A percentile compares a stretch with the other conserved stretches of the same genome.
phyloP scores from a whole-genome alignment of 2,329 filamentous ascomycete genomes.

The Incumbomyces lentus region DNA sequence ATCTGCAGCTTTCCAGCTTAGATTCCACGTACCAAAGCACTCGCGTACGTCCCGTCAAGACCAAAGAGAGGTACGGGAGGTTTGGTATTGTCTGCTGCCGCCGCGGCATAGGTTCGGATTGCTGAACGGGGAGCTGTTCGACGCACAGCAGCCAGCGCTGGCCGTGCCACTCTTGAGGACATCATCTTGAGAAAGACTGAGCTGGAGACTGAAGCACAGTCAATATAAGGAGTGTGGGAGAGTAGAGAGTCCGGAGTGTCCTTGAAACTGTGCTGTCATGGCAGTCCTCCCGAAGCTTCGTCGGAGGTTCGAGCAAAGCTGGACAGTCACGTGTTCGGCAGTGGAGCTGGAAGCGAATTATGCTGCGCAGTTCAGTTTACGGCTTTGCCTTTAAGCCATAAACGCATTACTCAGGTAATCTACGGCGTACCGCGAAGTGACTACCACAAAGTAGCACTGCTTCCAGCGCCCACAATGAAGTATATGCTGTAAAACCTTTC shows the following conservation, averaged over 20 bases:
- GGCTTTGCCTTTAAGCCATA: too few species aligned
- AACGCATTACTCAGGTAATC: too few species aligned
- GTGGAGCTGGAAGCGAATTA: neutral
- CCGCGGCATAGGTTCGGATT: conserved; percentile 65
- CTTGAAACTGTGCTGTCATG: neutral
- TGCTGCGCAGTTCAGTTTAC: too few species aligned
- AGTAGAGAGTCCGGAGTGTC: conserved; percentile 1
- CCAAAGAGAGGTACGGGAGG: conserved; percentile 87
- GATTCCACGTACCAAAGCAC: conserved; percentile 70
- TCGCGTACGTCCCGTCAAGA: conserved; percentile 95
- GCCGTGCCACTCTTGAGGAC: conserved; percentile 21
- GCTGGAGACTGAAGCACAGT: neutral
- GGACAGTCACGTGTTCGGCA: neutral
- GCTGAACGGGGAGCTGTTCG: conserved; percentile 50
- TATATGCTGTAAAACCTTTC: too few species aligned
- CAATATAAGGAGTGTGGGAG: neutral
- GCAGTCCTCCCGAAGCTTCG: neutral
- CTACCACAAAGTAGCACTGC: too few species aligned
- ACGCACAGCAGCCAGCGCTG: conserved; percentile 45
- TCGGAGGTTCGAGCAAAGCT: neutral
- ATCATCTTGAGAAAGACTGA: conserved; percentile 17
- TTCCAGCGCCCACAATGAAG: too few species aligned
- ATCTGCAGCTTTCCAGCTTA: neutral
- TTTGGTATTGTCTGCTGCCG: conserved; percentile 49
- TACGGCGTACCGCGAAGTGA: too few species aligned